Evolutionary conservation across 176 grass and related monocot genomes (phyloP), one percentile per base, ranked within the genome.

Genomic region (Saccharum spontaneum): DNA sequence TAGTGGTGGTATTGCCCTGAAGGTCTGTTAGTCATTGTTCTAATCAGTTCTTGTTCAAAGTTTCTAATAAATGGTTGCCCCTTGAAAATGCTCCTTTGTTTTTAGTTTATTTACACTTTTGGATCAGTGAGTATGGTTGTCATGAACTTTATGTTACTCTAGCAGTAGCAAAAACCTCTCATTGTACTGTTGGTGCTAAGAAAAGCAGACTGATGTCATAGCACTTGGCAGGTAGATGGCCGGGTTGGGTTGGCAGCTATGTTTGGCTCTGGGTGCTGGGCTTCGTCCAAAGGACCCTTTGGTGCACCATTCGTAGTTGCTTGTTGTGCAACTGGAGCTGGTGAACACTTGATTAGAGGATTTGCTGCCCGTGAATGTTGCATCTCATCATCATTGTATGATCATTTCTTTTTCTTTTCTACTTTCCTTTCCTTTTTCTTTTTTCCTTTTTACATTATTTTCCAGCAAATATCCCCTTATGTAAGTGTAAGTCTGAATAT

Each of bases 221-320:
- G 57, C 77, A 98, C 28, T 63, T 87, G 48, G 57, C 77, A 98
- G 96, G 81, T 98, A 50, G 91, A 94, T 94, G 96, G 96, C 38
- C 96, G 96, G 1, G 86, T 95, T 73, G 96, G 96, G 55, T 92
- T 98, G 82, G 96, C 96, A 78, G 93, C 96, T 79, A 98, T 95
- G 93, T 98, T 90, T 83, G 96, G 96, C 54, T 94, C 91, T 69
- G 96, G 96, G 49, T 98, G 96, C 86, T 98, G 96, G 93, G 93
- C 91, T 62, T 91, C 92, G 86, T 87, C 85, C 50, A 95, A 89
- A 92, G 96, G 90, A 70, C 91, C 87, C 20, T 92, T 91, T 91
- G 95, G 92, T 22, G 69, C 86, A 65, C 86, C 91, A 73, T 93
- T 88, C 50, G 7, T 91, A 34, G 83, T 95, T 78, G 91, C 81